Conservation (phyloP, 331 rosid genomes). For the Malus hybrid region DNA sequence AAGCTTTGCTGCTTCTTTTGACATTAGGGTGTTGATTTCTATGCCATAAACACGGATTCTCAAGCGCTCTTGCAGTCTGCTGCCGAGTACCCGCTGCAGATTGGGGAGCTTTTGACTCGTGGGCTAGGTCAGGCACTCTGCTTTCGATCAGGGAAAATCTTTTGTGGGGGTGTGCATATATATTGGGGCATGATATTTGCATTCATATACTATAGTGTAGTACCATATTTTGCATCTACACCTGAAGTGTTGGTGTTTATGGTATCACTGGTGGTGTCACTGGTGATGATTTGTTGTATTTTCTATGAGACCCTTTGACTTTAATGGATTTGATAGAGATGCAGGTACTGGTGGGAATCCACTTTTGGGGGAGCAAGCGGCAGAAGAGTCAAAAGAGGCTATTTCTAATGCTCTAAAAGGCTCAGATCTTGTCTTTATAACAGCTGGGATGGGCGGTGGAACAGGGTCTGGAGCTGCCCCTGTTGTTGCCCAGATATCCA, state of each 20-base stretch:
- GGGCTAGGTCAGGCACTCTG: slow-evolving; percentile 67
- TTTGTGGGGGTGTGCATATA: neutral
- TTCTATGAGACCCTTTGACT: slow-evolving; percentile 27
- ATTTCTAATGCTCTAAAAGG: slow-evolving; percentile 77
- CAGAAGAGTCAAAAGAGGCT: slow-evolving; percentile 84
- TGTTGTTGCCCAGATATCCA: slow-evolving; percentile 78
- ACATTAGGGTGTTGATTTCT: slow-evolving; percentile 76
- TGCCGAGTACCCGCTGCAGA: slow-evolving; percentile 80
- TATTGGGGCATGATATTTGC: neutral
- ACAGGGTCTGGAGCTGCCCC: slow-evolving; percentile 98
- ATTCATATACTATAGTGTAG: neutral
- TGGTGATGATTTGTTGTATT: neutral
- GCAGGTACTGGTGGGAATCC: slow-evolving; percentile 99
- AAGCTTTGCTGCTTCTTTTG: slow-evolving; percentile 28
- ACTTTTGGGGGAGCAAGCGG: slow-evolving; percentile 90
- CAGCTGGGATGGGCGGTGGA: slow-evolving; percentile 99
- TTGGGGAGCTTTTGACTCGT: slow-evolving; percentile 91
- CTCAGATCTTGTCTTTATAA: slow-evolving; percentile 88
- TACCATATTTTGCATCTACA: neutral
- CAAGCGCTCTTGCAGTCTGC: slow-evolving; percentile 79
- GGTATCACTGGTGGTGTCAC: neutral
- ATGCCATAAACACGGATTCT: slow-evolving; percentile 89
- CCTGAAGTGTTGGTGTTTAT: neutral
- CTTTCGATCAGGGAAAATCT: neutral
- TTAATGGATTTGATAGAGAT: slow-evolving; percentile 37